Evolutionary conservation across 768 basidiomycete genomes (phyloP), one percentile per base, ranked within the genome.

Genomic region (Kwoniella sp.): DNA sequence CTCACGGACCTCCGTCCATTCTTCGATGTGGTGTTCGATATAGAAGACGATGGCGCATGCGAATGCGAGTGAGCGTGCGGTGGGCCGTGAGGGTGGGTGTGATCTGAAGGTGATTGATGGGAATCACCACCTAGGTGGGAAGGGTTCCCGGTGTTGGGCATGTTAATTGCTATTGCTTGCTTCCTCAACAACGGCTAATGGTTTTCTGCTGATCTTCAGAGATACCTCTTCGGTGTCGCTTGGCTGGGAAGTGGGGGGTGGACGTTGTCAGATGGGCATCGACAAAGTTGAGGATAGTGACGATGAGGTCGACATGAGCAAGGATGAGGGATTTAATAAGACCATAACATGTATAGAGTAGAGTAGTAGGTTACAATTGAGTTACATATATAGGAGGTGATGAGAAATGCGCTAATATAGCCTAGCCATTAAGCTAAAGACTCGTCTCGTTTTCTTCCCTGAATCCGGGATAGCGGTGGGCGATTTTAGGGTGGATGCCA

Each of bases 1-100:
- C 64, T 49, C 0, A 69, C 68, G 21, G 57, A 53, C 15, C 68
- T 37, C 26, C 62, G 46, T 0, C 62, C 55, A n/a, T 15, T 51
- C 29, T 64, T 64, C 0, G 62, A 25, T 3, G 62, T 15, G 9
- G 62, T 55, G 21, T 55, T 29, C 12, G 55, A 22, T 24, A 52
- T 56, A 19, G 44, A 25, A 33, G 44, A 37, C 1, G 27, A 37
- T 2, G 55, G 25, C 4, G 24, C 52, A 26, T 64, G 62, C 21
- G 49, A 46, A 19, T 49, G 48, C 4, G 48, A 49, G 48, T 49
- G 48, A 13, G 33, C 33, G 13, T 33, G 33, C 13, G 33, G 33
- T 33, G 46, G 46, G 19, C 46, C 46, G 46, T 33, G 33, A 44
- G 40, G 40, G 40, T 44, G 40, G 3, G 40, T 44, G 17, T 10